These are phyloP conservation scores for Inonotus hispidus DNA, from an alignment of 1,284 basidiomycete species.

Conservation along the genomic window DNA sequence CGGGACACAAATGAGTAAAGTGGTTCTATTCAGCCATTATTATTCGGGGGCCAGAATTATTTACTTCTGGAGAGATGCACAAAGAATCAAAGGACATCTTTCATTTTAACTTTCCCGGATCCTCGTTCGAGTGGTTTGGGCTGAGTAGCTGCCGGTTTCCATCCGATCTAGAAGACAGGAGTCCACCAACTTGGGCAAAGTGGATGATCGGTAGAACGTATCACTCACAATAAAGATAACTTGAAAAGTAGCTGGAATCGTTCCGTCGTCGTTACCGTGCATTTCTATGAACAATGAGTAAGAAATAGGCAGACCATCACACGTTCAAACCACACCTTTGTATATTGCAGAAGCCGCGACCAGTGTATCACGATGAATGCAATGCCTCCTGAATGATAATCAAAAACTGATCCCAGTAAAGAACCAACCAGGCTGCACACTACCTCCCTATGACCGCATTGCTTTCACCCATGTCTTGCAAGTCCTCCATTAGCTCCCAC, in stretches of 20 bases:
- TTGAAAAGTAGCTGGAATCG: conserved; percentile 93
- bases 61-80: background rate
- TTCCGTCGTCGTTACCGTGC: conserved; percentile 79
- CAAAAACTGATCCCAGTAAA: background rate
- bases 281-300: conserved; percentile 48
- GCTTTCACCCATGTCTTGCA: conserved; percentile 94
- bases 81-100: conserved; percentile 59
- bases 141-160: conserved; percentile 87
- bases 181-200: background rate
- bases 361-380: conserved; percentile 82
- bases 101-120: conserved; percentile 75
- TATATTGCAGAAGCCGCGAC: conserved; percentile 92
- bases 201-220: background rate
- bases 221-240: conserved; percentile 83
- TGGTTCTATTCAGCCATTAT: background rate
- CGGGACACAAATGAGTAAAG: background rate
- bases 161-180: conserved; percentile 74
- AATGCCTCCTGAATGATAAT: conserved; percentile 44
- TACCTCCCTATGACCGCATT: conserved; percentile 86
- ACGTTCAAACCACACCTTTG: conserved; percentile 49
- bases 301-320: background rate
- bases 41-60: background rate
- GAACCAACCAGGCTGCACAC: conserved; percentile 19
- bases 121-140: conserved; percentile 84
- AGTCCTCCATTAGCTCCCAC: conserved; percentile 93